A percentile compares a stretch with the other conserved stretches of the same genome.
phyloP scores from a whole-genome alignment of 805 yeast genomes.

The Yarrowia divulgata region DNA sequence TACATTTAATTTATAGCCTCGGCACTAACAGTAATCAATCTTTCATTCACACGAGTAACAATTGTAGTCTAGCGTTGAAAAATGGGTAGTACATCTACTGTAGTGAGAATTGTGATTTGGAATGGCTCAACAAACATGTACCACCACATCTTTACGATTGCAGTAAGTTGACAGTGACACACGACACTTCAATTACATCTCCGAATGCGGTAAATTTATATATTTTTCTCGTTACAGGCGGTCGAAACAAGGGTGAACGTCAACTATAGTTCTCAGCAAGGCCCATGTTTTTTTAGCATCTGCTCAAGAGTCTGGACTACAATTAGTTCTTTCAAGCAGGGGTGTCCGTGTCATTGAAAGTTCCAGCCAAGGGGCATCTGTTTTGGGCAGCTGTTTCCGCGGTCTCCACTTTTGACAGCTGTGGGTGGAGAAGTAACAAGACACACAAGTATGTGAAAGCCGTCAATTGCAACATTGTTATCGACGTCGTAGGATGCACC shows the following conservation, averaged over 20 bases:
- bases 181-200: neutral
- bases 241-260: neutral
- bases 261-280: neutral
- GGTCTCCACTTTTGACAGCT: neutral
- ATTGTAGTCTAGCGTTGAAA: neutral
- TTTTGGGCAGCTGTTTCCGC: neutral
- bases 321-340: neutral
- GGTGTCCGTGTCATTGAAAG: neutral
- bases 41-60: too few relatives aligned
- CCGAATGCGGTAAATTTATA: neutral
- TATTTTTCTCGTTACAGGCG: too few relatives aligned
- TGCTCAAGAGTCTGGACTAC: neutral
- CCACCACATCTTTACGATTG: too few relatives aligned
- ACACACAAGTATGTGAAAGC: too few relatives aligned
- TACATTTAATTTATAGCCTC: constrained; percentile 35
- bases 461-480: too few relatives aligned
- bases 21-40: constrained; percentile 16
- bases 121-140: too few relatives aligned
- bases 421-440: too few relatives aligned
- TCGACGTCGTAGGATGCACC: too few relatives aligned
- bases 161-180: too few relatives aligned
- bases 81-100: too few relatives aligned
- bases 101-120: too few relatives aligned
- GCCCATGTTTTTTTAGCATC: neutral
- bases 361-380: too few relatives aligned